Evolutionary conservation across 1,139 yeast species (phyloP).

Genomic region (Saccharomyces hybrid): DNA sequence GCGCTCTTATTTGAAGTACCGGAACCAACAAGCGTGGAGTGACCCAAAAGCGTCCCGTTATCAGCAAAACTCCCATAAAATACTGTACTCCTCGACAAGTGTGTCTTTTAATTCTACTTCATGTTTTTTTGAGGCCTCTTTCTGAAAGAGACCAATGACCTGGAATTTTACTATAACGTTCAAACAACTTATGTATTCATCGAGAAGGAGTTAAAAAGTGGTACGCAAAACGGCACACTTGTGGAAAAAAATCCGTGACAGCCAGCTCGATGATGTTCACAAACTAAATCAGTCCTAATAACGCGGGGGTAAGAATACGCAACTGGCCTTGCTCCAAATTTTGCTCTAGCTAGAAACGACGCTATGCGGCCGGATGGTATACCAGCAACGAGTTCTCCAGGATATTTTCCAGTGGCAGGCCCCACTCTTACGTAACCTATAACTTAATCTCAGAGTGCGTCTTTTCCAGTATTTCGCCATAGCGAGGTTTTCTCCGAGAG

Average conservation of each 20-base stretch:
- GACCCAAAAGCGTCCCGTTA: constrained; percentile 10
- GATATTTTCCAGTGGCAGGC: neutral
- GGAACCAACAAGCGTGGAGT: constrained; percentile 11
- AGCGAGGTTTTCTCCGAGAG: neutral
- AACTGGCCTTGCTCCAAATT: neutral
- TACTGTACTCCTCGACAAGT: neutral
- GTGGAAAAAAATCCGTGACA: neutral
- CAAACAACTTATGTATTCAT: neutral
- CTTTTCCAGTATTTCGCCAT: neutral
- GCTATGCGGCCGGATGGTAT: neutral
- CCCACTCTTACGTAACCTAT: neutral
- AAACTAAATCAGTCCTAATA: neutral
- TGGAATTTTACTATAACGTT: neutral
- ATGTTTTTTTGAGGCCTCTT: neutral
- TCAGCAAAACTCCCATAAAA: neutral
- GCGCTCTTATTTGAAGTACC: constrained; percentile 10
- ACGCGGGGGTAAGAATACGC: neutral
- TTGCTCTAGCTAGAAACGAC: neutral
- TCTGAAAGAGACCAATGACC: neutral
- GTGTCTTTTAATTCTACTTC: neutral
- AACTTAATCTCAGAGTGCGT: neutral
- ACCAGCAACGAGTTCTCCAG: neutral
- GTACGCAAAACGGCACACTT: neutral
- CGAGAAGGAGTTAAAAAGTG: neutral
- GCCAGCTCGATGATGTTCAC: neutral